Percentiles rank a stretch among this genome's conserved stretches.
phyloP scores from a whole-genome alignment of 352 stramenopile genomes.

The Globisporangium middletonii region DNA sequence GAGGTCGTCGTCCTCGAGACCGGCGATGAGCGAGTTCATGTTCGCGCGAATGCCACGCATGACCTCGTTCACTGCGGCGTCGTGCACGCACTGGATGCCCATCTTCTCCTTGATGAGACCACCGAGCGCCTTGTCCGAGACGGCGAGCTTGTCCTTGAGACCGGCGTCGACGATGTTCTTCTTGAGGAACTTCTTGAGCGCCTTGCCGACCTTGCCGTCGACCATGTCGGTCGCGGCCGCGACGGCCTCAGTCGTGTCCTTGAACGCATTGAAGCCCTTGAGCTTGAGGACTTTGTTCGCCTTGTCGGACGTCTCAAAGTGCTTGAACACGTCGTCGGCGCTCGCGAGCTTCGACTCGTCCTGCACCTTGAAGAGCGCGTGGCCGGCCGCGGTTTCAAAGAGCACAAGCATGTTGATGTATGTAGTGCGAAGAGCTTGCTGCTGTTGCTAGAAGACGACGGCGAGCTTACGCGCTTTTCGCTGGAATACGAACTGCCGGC shows the following conservation, averaged over 20 bases:
- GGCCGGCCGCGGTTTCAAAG: constrained; percentile 98
- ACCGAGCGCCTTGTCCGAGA: constrained; percentile 96
- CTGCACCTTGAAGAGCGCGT: constrained; percentile 99
- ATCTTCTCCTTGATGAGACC: constrained; percentile 98
- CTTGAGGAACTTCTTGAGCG: constrained; percentile 99
- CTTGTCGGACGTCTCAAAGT: constrained; percentile 90
- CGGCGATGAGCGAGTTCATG: constrained; percentile 93
- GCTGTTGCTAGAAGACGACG: constrained; percentile 1
- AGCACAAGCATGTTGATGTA: constrained; percentile 94
- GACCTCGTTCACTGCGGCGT: constrained; percentile 92
- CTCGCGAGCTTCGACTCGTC: constrained; percentile 91
- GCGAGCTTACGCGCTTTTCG: constrained; percentile 11
- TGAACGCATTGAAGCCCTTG: constrained; percentile 98
- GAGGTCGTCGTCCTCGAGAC: constrained; percentile 86
- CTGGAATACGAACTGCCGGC: constrained; percentile 14
- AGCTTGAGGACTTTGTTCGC: constrained; percentile 91
- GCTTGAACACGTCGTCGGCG: constrained; percentile 89
- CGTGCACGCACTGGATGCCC: constrained; percentile 89
- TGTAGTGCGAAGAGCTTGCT: neutral
- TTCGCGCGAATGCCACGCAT: constrained; percentile 96
- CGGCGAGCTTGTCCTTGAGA: constrained; percentile 94
- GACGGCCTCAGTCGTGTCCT: constrained; percentile 98
- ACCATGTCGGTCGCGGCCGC: constrained; percentile 95
- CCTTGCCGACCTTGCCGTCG: constrained; percentile 97
- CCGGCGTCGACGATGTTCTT: constrained; percentile 96